Base-by-base conservation (phyloP, 2,329 filamentous ascomycete genomes). In the Talaromyces atroroseus region DNA sequence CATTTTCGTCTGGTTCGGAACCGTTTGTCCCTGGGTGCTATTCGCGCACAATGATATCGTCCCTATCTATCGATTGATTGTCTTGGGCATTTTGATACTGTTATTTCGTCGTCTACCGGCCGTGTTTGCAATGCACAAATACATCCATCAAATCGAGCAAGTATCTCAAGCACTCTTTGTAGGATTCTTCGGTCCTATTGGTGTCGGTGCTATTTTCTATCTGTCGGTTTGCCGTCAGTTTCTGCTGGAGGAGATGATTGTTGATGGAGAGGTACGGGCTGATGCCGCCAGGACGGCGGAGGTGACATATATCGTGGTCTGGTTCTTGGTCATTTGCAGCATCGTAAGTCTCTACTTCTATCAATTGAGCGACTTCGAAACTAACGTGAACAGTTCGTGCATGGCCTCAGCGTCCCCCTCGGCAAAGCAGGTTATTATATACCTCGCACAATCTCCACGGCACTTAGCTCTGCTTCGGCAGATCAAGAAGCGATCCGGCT, bases 171-270 rank as follows among this genome's bases (percentile, higher is more conserved):
- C 90, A 1, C 73, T 89, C 0, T 96, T 95, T 65, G 89, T 94
- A 7, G 92, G 92, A 0, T 96, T 95, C 76, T 96, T 96, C 62
- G 92, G 92, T 0, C 92, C 92, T 0, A 92, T 96, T 56, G 91
- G 92, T 2, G 91, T 96, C 1, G 90, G 89, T n/a, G 92, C 90
- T 1, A 82, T 96, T 20, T 96, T 95, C 69, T 96, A 96, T 68
- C 79, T 96, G 5, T 95, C 91, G 66, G 78, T 96, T 59, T 86
- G 82, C 42, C 71, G 89, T 1, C 89, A 95, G 23, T 96, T 92
- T 59, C 76, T 96, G 2, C 67, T 69, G 5, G 66, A 75, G 12
- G 69, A 66, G 3, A 71, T 85, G 56, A 82, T 79, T 0, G 81
- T 84, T 6, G 75, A 88, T 52, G 85, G 82, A 0, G 66, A 80